phyloP scores from a whole-genome alignment of 306 rosid species.

The Hippophae gyantsensis region DNA sequence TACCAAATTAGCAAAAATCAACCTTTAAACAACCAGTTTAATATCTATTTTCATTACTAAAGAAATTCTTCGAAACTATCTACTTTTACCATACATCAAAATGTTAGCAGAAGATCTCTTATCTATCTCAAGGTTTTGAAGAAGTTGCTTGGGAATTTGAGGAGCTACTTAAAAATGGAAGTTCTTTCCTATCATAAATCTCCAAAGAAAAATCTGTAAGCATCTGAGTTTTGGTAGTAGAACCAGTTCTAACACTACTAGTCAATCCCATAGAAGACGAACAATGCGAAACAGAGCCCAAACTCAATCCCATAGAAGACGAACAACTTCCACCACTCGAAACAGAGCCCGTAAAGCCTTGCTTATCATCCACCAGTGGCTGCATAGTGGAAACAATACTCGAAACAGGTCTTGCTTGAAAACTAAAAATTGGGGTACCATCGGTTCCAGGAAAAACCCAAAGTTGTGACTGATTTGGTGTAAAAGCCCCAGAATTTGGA shows the following conservation, averaged over 20 bases:
- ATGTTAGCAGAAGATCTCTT: no score
- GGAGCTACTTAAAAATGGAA: conserved; percentile 50
- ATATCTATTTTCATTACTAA: no score
- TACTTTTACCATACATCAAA: no score
- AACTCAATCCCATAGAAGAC: conserved; percentile 33
- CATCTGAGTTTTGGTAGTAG: conserved; percentile 32
- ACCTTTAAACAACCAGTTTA: no score
- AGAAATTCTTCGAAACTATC: no score
- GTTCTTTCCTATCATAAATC: conserved; percentile 61
- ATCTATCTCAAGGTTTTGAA: conserved; percentile 30
- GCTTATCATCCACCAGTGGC: conserved; percentile 19
- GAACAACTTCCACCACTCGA: conserved; percentile 26
- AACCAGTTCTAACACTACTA: neutral
- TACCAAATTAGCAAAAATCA: no score
- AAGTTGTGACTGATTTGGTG: conserved; percentile 38
- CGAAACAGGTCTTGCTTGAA: conserved; percentile 55
- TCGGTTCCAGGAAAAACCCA: conserved; percentile 60
- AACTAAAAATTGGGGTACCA: conserved; percentile 34
- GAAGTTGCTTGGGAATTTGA: conserved; percentile 30
- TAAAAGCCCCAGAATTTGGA: conserved; percentile 24
- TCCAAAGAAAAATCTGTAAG: conserved; percentile 66
- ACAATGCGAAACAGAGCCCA: conserved; percentile 20
- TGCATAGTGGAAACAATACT: conserved; percentile 46
- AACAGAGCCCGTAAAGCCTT: conserved; percentile 17
- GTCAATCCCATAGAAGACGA: conserved; percentile 35